Base-by-base conservation (phyloP, 2,329 filamentous ascomycete genomes). In the Cyphellophora europaea region DNA sequence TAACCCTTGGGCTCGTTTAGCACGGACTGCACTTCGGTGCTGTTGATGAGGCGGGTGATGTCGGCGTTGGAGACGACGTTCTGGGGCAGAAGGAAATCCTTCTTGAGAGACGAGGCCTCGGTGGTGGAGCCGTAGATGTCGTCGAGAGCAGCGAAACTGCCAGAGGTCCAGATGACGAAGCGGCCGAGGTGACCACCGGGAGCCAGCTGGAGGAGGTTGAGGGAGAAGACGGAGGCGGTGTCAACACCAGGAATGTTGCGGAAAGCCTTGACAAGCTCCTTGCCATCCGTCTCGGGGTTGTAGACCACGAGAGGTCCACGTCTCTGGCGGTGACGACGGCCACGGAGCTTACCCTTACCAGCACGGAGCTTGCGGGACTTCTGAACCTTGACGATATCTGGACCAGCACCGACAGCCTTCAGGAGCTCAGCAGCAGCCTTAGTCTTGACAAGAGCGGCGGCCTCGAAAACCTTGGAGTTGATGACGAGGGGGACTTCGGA, bases 181-280 rank as follows among this genome's bases (percentile, higher is more conserved):
- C 91, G 91, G 57, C 91, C 91, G 55, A 98, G 84, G 73, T 98
- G 91, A 59, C 91, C 93, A 77, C 91, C 91, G 54, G 91, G 91
- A 52, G 91, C 91, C 96, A 96, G 50, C 88, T 89, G 50, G 85
- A 76, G 37, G 91, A 96, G 57, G 89, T 91, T 89, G 89, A 96
- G 77, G 96, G 75, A 66, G 13, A 28, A 36, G 67, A 95, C 88
- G 54, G 87, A 81, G 61, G 75, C 87, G 52, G 87, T 93, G 82
- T 96, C 91, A 53, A 96, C 87, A 71, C 91, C 91, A 60, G 91
- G 78, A 60, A 96, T 82, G 81, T 96, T 98, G 77, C 91, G 88
- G 85, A 95, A 95, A 57, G 87, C 89, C 61, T 75, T 77, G 63
- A 89, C 75, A 53, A 98, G 79, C 63, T 93, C 83, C 73, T 88